Conservation (phyloP, 306 rosid species). For the Medicago lupulina region DNA sequence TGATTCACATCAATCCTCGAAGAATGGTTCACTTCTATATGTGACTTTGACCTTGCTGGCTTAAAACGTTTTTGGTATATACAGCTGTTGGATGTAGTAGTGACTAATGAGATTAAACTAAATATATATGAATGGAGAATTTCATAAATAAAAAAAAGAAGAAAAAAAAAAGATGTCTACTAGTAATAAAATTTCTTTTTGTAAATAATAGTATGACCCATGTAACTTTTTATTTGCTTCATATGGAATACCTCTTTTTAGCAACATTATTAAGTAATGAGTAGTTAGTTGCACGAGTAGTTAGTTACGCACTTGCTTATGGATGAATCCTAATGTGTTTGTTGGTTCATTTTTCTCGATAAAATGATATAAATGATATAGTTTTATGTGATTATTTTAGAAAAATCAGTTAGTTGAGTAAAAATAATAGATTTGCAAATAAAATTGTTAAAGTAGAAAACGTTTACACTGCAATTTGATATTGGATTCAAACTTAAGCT, state of each 20-base stretch:
- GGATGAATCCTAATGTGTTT: no score
- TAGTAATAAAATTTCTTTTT: neutral
- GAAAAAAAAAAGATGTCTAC: neutral
- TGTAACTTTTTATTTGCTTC: conserved; percentile 1
- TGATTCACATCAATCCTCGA: conserved; percentile 39
- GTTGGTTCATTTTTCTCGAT: no score
- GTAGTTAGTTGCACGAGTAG: neutral
- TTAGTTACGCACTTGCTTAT: neutral
- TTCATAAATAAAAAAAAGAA: neutral
- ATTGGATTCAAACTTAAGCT: no score
- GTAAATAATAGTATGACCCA: neutral
- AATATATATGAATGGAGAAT: conserved; percentile 9
- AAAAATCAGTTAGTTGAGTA: no score
- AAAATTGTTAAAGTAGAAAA: no score
- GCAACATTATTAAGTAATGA: neutral
- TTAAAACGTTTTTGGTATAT: neutral
- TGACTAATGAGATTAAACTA: conserved; percentile 6
- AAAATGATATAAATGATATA: no score
- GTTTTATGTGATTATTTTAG: no score
- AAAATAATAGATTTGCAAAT: no score
- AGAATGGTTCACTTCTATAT: conserved; percentile 34
- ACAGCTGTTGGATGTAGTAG: neutral
- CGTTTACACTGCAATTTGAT: no score
- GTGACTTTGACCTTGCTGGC: conserved; percentile 30
- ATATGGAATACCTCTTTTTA: neutral